These are phyloP conservation scores for Adansonia gregorii DNA, from an alignment of 441 rosid species.

Conservation along the genomic window DNA sequence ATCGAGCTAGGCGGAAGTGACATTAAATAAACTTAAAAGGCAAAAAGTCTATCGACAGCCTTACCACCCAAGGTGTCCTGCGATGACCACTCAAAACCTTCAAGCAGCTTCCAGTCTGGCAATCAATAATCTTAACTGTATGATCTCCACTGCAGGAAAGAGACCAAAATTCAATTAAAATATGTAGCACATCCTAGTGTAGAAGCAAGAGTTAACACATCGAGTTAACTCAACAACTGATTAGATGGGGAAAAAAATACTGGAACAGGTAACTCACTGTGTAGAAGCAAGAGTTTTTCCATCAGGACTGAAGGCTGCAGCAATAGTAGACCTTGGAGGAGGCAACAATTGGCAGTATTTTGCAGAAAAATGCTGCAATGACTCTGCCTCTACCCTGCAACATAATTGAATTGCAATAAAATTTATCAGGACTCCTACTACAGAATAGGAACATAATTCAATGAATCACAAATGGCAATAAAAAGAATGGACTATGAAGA, in stretches of 20 bases:
- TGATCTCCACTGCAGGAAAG: constrained; percentile 83
- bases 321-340: constrained; percentile 75
- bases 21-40: constrained; percentile 10
- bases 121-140: constrained; percentile 94
- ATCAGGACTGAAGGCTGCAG: constrained; percentile 71
- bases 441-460: constrained; percentile 14
- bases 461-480: background rate
- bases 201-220: too few relatives aligned
- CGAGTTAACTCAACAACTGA: background rate
- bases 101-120: constrained; percentile 83
- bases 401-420: constrained; percentile 18
- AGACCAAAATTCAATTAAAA: constrained; percentile 27
- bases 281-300: constrained; percentile 72
- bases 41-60: constrained; percentile 33
- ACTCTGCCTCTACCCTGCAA: constrained; percentile 64
- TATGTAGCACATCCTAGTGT: constrained; percentile 11
- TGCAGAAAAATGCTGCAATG: constrained; percentile 61
- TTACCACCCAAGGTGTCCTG: constrained; percentile 99
- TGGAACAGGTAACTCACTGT: constrained; percentile 54
- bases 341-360: constrained; percentile 62
- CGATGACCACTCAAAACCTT: constrained; percentile 90
- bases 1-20: background rate
- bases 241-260: background rate
- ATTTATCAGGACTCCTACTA: background rate
- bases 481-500: constrained; percentile 8